Evolutionary conservation across 805 yeast species (phyloP).

Genomic region (Isabelozyma heimii): DNA sequence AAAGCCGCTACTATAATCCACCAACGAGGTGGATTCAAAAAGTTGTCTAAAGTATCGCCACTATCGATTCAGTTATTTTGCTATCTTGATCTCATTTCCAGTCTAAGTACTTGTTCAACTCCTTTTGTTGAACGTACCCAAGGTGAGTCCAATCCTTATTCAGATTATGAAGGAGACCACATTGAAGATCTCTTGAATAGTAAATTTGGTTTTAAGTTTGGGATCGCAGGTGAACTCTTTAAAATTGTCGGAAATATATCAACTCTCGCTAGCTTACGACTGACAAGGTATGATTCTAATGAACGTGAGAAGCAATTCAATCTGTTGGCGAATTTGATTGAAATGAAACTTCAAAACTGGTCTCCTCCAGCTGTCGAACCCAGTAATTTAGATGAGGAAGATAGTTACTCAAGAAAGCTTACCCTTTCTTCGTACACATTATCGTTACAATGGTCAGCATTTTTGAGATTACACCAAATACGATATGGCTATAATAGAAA

Average conservation of each 20-base stretch:
- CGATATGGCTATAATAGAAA: constrained; percentile 22
- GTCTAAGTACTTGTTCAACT: constrained; percentile 22
- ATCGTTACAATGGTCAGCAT: constrained; percentile 27
- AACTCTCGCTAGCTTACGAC: constrained; percentile 19
- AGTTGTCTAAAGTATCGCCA: constrained; percentile 14
- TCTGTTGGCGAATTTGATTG: constrained; percentile 19
- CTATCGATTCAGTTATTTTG: constrained; percentile 24
- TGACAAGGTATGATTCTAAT: constrained; percentile 9
- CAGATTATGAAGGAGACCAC: constrained; percentile 11
- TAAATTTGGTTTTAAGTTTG: constrained; percentile 24
- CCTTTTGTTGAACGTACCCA: constrained; percentile 13
- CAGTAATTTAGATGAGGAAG: constrained; percentile 7
- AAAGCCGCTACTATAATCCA: constrained; percentile 18
- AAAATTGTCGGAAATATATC: constrained; percentile 24
- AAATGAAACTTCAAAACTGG: constrained; percentile 25
- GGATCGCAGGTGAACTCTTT: constrained; percentile 26
- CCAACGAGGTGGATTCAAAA: constrained; percentile 17
- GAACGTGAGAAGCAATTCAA: constrained; percentile 19
- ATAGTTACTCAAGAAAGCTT: constrained; percentile 3
- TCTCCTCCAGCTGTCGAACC: constrained; percentile 17
- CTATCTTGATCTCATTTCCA: constrained; percentile 23
- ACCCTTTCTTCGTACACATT: constrained; percentile 18
- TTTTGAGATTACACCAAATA: constrained; percentile 24
- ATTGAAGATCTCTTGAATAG: constrained; percentile 17
- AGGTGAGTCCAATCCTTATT: constrained; percentile 1